Evolutionary conservation across 164 flowering plant genomes (phyloP), one percentile per base, ranked within the genome.

Genomic region (Akebia trifoliata): DNA sequence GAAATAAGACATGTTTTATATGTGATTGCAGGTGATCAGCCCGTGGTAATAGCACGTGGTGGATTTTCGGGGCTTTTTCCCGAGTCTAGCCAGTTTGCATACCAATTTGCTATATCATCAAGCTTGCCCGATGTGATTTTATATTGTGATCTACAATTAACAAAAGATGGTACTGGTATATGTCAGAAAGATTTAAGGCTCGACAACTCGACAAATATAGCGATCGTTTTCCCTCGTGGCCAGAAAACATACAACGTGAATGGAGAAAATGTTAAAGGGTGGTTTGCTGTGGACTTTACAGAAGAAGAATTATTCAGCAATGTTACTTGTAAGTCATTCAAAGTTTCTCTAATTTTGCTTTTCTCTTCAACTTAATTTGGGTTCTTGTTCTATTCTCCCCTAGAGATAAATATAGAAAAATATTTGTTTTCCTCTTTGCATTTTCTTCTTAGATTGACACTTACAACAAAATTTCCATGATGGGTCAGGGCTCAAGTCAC

Each of bases 1-100:
- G n/a, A n/a, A n/a, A n/a, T n/a, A n/a, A n/a, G n/a, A n/a, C n/a
- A n/a, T n/a, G 3, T 50, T 25, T 26, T 50, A 21, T n/a, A 28
- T 18, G n/a, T 29, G 15, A 22, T 40, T 69, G 43, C 83, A 91
- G 98, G 98, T 28, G 40, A 53, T 8, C 55, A 57, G 38, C 98
- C 98, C 0, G 14, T 64, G 3, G 81, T 83, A 2, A 67, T 89
- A 46, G 95, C 98, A 0, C 69, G 82, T 0, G 96, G 95, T 6
- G 96, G 98, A 36, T 83, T 73, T 58, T 85, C 96, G 0, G 98
- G 98, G 17, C 61, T 87, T 4, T 85, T 82, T 56, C 98, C 96
- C 0, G 95, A 85, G 12, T 78, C 90, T 8, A 83, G 86, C 62
- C 12, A 32, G 2, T 56, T 35, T 28, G 95, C 95, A 5, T 72